phyloP scores from a whole-genome alignment of 441 rosid species.

The Syzygium malaccense region DNA sequence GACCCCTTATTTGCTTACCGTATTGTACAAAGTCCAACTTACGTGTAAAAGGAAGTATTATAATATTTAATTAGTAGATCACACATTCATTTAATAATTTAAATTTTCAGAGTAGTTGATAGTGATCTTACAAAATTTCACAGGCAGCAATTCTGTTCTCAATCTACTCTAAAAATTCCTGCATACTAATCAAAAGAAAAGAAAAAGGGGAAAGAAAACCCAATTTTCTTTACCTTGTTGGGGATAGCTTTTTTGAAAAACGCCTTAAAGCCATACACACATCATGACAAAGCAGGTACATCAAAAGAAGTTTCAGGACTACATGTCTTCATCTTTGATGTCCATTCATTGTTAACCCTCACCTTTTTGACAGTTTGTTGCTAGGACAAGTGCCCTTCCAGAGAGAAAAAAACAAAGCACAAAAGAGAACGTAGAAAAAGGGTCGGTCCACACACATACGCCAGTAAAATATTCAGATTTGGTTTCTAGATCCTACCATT shows the following conservation, averaged over 20 bases:
- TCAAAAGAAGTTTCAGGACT: not conserved
- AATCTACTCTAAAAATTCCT: not conserved
- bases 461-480: not conserved
- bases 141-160: not conserved
- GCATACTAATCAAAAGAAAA: not conserved
- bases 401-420: not conserved
- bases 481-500: not conserved
- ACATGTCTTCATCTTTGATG: not conserved
- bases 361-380: not conserved
- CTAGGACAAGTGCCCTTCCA: not conserved
- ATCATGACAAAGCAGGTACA: not conserved
- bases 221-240: not conserved
- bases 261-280: not conserved
- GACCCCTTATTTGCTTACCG: not conserved
- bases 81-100: not conserved
- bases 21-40: not conserved
- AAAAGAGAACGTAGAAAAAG: not conserved
- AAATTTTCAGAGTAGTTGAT: not conserved
- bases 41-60: not conserved
- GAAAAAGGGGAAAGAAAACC: not conserved
- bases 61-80: not conserved
- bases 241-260: not conserved
- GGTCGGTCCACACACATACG: not conserved
- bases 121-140: not conserved
- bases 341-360: not conserved